These are phyloP conservation scores for Wickerhamiella australiensis DNA, from an alignment of 805 yeast species.

Conservation along the genomic window DNA sequence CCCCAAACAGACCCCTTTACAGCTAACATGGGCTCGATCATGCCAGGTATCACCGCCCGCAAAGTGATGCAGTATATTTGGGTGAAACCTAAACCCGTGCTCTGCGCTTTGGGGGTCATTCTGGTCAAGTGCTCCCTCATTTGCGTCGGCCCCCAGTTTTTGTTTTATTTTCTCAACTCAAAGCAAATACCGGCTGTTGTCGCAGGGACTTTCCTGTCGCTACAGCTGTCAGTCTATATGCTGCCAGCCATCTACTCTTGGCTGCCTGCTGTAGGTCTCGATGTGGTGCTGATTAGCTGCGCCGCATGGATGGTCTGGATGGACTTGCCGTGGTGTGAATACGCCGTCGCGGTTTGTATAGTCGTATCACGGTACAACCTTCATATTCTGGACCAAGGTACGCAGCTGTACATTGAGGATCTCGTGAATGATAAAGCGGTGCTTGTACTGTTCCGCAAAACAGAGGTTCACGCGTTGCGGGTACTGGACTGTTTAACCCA, in stretches of 20 bases:
- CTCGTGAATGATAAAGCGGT: conserved; percentile 9
- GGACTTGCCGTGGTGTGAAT: not conserved
- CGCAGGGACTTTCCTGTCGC: conserved; percentile 15
- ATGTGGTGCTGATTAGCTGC: not conserved
- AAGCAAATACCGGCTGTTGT: conserved; percentile 12
- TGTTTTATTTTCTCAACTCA: conserved; percentile 16
- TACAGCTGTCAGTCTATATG: conserved; percentile 15
- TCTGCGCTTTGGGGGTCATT: conserved; percentile 18
- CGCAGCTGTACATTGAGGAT: conserved; percentile 4
- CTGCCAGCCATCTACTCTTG: not conserved
- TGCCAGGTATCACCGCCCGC: conserved; percentile 14
- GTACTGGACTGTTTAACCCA: not conserved
- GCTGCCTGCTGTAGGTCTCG: not conserved
- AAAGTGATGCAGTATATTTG: conserved; percentile 16
- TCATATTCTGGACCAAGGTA: not conserved
- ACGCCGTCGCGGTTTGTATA: not conserved
- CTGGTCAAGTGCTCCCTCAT: conserved; percentile 18
- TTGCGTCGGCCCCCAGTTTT: conserved; percentile 19
- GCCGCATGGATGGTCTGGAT: not conserved
- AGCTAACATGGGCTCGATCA: not conserved
- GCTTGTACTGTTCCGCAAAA: not conserved
- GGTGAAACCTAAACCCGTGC: conserved; percentile 20
- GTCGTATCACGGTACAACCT: conserved; percentile 2
- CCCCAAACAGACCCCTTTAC: conserved; percentile 1
- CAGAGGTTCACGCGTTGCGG: not conserved